These are phyloP conservation scores for Amyloporia xantha DNA, from an alignment of 768 basidiomycete species.

Conservation along the genomic window DNA sequence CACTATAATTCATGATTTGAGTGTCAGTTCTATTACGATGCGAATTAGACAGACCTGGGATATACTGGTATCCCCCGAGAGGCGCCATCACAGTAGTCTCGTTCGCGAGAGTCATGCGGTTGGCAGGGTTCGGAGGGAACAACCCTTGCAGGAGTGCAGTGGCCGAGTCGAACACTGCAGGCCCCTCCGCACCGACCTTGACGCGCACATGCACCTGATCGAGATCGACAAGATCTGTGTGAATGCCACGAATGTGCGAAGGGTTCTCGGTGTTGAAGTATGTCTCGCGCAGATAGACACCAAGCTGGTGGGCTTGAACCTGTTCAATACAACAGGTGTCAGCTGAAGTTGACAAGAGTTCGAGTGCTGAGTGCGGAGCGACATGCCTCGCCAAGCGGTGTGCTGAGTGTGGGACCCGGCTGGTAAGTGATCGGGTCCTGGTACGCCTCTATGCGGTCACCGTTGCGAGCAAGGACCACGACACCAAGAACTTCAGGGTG, in stretches of 20 bases:
- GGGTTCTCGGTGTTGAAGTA: constrained; percentile 64
- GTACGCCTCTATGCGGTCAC: constrained; percentile 61
- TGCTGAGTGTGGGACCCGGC: constrained; percentile 57
- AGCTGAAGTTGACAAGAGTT: too few relatives aligned
- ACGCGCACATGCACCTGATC: constrained; percentile 68
- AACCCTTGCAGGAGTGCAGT: constrained; percentile 81
- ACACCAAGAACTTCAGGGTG: constrained; percentile 63
- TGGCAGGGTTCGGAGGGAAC: constrained; percentile 71
- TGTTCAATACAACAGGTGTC: constrained; percentile 22
- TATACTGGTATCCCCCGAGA: constrained; percentile 72
- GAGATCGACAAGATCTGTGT: constrained; percentile 59
- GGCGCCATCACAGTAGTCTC: constrained; percentile 66
- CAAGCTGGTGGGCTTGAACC: constrained; percentile 65
- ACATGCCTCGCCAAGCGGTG: constrained; percentile 68
- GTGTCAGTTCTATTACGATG: neutral
- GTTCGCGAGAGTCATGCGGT: constrained; percentile 74
- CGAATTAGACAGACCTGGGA: constrained; percentile 49
- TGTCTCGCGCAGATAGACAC: constrained; percentile 50
- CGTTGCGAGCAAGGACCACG: constrained; percentile 73
- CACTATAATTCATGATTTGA: constrained; percentile 31
- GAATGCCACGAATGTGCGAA: constrained; percentile 60
- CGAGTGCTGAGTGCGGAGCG: too few relatives aligned
- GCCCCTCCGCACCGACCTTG: constrained; percentile 79
- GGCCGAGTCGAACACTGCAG: constrained; percentile 82
- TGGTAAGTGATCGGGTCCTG: constrained; percentile 69